Evolutionary conservation across 2,329 filamentous ascomycete species (phyloP), one percentile per base, ranked within the genome.

Genomic region (Teratosphaeriaceae sp.): DNA sequence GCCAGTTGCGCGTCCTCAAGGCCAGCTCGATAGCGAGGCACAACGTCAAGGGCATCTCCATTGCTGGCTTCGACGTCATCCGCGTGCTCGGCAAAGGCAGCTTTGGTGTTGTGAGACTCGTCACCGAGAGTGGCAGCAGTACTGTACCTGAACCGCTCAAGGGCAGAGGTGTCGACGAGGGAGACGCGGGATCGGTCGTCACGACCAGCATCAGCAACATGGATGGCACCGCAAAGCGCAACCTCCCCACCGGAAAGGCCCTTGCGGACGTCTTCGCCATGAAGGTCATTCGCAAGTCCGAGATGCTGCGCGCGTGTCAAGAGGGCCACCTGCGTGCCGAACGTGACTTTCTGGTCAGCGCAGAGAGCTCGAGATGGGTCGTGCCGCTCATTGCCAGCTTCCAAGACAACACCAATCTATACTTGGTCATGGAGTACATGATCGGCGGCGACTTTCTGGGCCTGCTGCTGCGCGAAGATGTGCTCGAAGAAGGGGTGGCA

Each of bases 341-440:
- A 61, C 74, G 90, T 51, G 92, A 97, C 56, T 94, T 97, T 51
- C 74, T 98, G 6, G 88, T 95, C 20, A 80, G 84, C 5, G 89
- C 88, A 1, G 85, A 92, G 60, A 85, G 82, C n/a, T 94, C 88
- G 4, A 77, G 76, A 47, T 97, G 89, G 90, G 81, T 95, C 36
- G 86, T 97, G 2, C 86, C 89, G 1, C 70, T 98, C 26, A 76
- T 95, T 39, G 76, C 86, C 38, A 92, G 88, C 58, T 97, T 97
- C 52, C 88, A 97, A 63, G 92, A 97, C 61, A 70, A 77, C 26
- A 75, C 78, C 31, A 87, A 86, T 54, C 73, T 98, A 5, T 97
- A 97, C 57, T 78, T 98, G 5, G 85, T 96, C 40, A 96, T 97
- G 88, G 89, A 97, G 46, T 98, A 94, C 60, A 96, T 96, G 88